Base-by-base conservation (phyloP, 257 asterid species). In the Nyctanthes arbortristis region DNA sequence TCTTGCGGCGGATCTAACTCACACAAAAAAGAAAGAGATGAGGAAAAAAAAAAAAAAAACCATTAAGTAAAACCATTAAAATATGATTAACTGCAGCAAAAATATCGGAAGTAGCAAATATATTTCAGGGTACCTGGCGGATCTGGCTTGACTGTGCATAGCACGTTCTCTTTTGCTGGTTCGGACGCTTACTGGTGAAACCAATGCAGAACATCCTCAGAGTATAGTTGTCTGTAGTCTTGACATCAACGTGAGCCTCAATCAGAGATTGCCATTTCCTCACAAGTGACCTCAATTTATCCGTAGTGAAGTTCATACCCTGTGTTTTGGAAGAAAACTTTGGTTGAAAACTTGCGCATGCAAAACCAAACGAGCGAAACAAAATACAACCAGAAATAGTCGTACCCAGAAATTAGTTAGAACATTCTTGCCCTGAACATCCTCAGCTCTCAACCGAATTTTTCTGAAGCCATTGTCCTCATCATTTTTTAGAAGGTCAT, bases 131-230 rank as follows among this genome's bases (percentile, higher is more conserved):
- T 45, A 45, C 80, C 77, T 79, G 84, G 12, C 76, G 81, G 64
- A 79, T 79, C 73, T 79, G 84, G 63, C 81, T 79, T 8, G 81
- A 71, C 63, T 75, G 78, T 29, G 84, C 81, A 40, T 79, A 79
- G 31, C 84, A 75, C 2, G 84, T 79, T 25, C 81, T 43, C 67
- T 79, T 79, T 71, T 68, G 78, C 73, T 79, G 84, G 76, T 79
- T 79, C 13, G 73, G 73, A 29, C 84, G 84, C 61, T 79, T 79
- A 78, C 75, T 79, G 13, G 84, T 75, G 36, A 79, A 79, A 43
- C 81, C 80, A 52, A 79, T 79, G 73, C 84, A 79, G 65, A 79
- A 79, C 84, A 79, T 75, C 68, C 81, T 72, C 2, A 79, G 70
- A 13, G 76, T 72, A 28, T 34, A 79, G 52, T 62, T 79, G 54